Evolutionary conservation across 1,284 basidiomycete genomes (phyloP), one percentile per base, ranked within the genome.

Genomic region (Ceratorhiza oryzae-sativae): DNA sequence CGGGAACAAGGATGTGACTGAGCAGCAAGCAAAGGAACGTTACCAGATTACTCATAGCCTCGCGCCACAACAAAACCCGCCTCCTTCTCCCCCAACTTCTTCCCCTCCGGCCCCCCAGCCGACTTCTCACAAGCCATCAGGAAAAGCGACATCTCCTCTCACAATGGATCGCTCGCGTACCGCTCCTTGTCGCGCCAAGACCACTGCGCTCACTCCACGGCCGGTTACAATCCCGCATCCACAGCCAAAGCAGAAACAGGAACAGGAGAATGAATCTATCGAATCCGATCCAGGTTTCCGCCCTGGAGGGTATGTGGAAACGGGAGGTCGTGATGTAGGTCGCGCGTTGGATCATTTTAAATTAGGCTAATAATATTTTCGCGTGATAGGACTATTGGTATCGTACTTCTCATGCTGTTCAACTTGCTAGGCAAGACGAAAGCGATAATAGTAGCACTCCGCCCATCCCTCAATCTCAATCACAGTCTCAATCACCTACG

Each of bases 1-100:
- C 23, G 63, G 51, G n/a, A 53, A 68, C 51, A 55, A 55, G 25
- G 63, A 49, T 41, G 63, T 68, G 25, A 68, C 36, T 20, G 49
- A 51, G 23, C 63, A 68, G n/a, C 63, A 68, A 45, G 63, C 53
- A 27, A 68, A 68, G 51, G 63, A 68, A 9, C 51, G 51, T 42
- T 55, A 42, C 63, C 63, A 68, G 39, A 56, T 68, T 36, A 30
- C 63, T 41, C 63, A 68, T 36, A 56, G 63, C 63, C 49, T 51
- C 63, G 15, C 42, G 51, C 49, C 63, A 56, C 39, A 55, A 41
- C 51, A 49, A 56, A 36, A 68, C 25, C 63, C 63, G 39, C 53
- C 63, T 15, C 63, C 63, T 55, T 56, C 63, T 42, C 53, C 63
- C 20, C 53, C 63, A 42, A 34, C 51, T 55, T 68, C 63, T 32